Evolutionary conservation across 495 filamentous ascomycete species (phyloP), one percentile per base, ranked within the genome.

Genomic region (Podospora comata): DNA sequence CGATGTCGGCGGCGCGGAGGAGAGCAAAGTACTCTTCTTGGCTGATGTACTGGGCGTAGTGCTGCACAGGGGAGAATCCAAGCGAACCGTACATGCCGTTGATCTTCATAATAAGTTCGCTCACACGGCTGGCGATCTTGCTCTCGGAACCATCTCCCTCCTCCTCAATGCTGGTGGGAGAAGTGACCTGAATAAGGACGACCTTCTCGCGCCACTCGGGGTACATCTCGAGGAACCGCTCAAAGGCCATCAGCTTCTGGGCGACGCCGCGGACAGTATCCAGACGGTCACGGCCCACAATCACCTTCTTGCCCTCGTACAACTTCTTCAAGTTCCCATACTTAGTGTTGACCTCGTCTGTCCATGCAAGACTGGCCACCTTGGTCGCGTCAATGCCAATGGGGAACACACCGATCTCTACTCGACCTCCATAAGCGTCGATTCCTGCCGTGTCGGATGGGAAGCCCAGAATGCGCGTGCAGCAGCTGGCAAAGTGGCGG

Each of bases 151-250:
- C 89, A 58, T 91, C 90, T 68, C 87, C 86, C 72, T 89, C 87
- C 62, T 89, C 91, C 69, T 92, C 90, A n/a, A 85, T 79, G 58
- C 90, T 86, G 5, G 90, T 93, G 15, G 94, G 93, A 65, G 92
- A 96, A 0, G 94, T 97, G 65, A 97, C 92, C 80, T 97, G 94
- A 72, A 97, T 92, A 30, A 97, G 81, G 15, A 97, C 93, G n/a
- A 96, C 93, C 83, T 92, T 91, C 39, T 92, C 91, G 32, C 89
- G 83, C 92, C 92, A 96, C 76, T 94, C 88, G 20, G 93, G 94
- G 71, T 92, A 94, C 67, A 86, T 80, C 71, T 96, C 92, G 48
- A 97, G 82, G 79, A 97, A 96, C 65, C 89, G 84, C 80, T 97
- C 92, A 73, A 96, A 97, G 3, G 92, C 93, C 81, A 93, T 90